A percentile compares a stretch with the other conserved stretches of the same genome.
phyloP scores from a whole-genome alignment of 1,139 yeast genomes.

The Geotrichum reessii region DNA sequence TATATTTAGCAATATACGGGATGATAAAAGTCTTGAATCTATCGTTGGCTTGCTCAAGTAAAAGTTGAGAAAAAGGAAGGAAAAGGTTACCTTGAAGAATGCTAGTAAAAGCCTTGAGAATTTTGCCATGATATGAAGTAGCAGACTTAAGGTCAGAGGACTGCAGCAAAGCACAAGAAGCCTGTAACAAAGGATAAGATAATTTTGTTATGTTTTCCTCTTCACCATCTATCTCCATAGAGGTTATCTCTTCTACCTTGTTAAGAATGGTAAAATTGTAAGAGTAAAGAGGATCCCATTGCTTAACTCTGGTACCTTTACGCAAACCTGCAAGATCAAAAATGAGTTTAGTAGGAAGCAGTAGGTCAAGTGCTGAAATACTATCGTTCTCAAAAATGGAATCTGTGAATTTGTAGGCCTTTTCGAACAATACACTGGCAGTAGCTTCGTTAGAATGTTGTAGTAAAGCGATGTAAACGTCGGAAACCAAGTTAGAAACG shows the following conservation, averaged over 20 bases:
- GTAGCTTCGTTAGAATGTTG: conserved; percentile 57
- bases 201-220: not conserved
- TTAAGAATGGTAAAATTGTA: conserved; percentile 10
- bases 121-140: conserved; percentile 22
- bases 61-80: conserved; percentile 38
- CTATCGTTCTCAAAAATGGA: conserved; percentile 9
- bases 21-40: conserved; percentile 25
- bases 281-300: conserved; percentile 32
- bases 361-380: conserved; percentile 12
- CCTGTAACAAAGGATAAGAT: conserved; percentile 12
- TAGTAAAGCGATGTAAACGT: conserved; percentile 42
- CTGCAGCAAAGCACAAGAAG: conserved; percentile 20
- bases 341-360: conserved; percentile 23
- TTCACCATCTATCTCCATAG: not conserved
- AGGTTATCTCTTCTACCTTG: not conserved
- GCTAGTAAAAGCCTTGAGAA: conserved; percentile 17
- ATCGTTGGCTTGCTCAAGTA: conserved; percentile 33
- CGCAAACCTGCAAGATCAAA: conserved; percentile 35
- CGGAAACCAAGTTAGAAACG: conserved; percentile 22
- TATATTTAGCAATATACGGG: conserved; percentile 22
- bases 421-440: conserved; percentile 41
- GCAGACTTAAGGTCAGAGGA: conserved; percentile 27
- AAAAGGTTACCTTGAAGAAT: conserved; percentile 20
- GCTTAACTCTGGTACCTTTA: conserved; percentile 37
- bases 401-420: conserved; percentile 25